Conservation (phyloP, 2,329 filamentous ascomycete species). For the Ophiostoma tasmaniense region DNA sequence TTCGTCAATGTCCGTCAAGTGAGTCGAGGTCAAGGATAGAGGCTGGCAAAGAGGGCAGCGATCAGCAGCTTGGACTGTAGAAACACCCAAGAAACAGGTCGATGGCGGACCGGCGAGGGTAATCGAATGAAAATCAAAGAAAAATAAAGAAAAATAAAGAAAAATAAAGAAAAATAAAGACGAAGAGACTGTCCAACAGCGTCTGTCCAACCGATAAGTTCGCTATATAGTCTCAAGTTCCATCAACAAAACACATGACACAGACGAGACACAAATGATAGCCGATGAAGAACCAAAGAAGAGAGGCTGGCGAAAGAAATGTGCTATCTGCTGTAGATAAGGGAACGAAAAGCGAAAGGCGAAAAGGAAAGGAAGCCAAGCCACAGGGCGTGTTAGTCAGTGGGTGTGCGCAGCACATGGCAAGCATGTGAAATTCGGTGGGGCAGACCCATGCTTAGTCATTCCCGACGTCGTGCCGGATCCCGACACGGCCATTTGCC, state of each 20-base stretch:
- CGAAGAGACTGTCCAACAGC: background rate
- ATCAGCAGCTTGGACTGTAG: background rate
- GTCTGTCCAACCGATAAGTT: background rate
- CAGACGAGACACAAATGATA: background rate
- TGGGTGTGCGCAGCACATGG: background rate
- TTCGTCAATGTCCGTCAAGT: too few relatives aligned
- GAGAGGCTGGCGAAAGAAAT: background rate
- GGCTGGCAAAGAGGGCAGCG: background rate
- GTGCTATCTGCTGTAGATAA: background rate
- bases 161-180: background rate
- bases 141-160: background rate
- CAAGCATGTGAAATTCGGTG: constrained; percentile 5
- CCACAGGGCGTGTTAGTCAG: background rate
- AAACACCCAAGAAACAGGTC: background rate
- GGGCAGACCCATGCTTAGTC: background rate
- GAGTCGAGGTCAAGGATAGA: background rate
- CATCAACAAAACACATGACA: background rate
- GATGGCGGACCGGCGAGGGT: background rate
- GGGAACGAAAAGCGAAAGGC: background rate
- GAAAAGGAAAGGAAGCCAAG: background rate
- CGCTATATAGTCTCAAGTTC: background rate
- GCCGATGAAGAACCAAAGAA: background rate
- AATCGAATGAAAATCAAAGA: background rate
- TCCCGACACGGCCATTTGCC: background rate
- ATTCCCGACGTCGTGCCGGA: background rate